Percentiles rank a stretch among this genome's conserved stretches.
These are phyloP conservation scores for Calonectria hongkongensis DNA, from an alignment of 2,329 filamentous ascomycete genomes.

Conservation along the genomic window DNA sequence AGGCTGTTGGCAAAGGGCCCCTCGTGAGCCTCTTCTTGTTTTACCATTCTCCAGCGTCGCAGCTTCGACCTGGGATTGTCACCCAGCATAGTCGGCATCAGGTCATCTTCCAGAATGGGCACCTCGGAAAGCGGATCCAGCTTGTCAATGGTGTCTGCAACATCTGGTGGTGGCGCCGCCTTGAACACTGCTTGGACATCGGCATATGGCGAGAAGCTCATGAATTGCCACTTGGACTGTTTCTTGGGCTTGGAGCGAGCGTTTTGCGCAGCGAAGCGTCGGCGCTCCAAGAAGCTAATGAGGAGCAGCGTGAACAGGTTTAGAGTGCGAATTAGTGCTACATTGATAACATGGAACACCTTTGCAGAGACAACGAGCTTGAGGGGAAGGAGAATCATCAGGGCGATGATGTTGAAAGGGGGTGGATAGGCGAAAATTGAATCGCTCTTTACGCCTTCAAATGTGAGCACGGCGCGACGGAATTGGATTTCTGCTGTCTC, in stretches of 20 bases:
- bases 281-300: conserved; percentile 77
- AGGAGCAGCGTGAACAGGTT: conserved; percentile 79
- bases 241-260: conserved; percentile 46
- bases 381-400: conserved; percentile 78
- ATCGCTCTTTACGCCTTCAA: conserved; percentile 84
- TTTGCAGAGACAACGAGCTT: conserved; percentile 77
- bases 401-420: conserved; percentile 81
- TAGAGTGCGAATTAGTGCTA: conserved; percentile 76
- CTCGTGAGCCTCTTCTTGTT: conserved; percentile 23
- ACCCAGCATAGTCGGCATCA: conserved; percentile 51
- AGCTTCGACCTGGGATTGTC: conserved; percentile 45
- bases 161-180: conserved; percentile 69
- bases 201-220: conserved; percentile 72
- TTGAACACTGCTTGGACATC: conserved; percentile 77
- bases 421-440: conserved; percentile 82
- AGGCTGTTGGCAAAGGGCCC: background rate
- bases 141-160: conserved; percentile 57
- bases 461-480: conserved; percentile 81
- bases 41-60: conserved; percentile 36
- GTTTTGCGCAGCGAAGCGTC: conserved; percentile 63
- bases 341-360: conserved; percentile 83
- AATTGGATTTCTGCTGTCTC: conserved; percentile 83
- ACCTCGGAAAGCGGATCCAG: conserved; percentile 57
- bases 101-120: conserved; percentile 55
- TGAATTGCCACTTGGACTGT: conserved; percentile 66